Evolutionary conservation across 192 early-diverging fungal species (phyloP).

Genomic region (Entomortierella beljakovae): DNA sequence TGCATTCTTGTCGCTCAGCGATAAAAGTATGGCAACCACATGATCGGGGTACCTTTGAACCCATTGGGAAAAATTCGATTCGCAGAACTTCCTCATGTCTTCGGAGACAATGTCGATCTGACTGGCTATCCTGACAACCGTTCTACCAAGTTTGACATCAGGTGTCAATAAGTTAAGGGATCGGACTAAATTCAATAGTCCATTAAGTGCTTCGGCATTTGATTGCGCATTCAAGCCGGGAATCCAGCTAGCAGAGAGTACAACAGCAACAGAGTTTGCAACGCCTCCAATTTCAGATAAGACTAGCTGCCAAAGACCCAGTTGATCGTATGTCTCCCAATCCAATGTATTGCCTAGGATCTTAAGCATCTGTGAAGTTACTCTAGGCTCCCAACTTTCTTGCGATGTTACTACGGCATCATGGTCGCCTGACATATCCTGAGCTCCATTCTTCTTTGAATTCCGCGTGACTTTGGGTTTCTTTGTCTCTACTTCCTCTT

Average conservation of each 20-base stretch:
- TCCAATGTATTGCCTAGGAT: conserved; percentile 51
- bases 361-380: not conserved
- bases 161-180: conserved; percentile 32
- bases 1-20: conserved; percentile 34
- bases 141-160: conserved; percentile 13
- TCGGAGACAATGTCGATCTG: conserved; percentile 9
- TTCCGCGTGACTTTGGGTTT: not conserved
- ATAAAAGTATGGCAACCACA: conserved; percentile 15
- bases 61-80: conserved; percentile 16
- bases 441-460: conserved; percentile 8
- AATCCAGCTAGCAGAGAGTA: conserved; percentile 34
- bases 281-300: conserved; percentile 56
- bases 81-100: conserved; percentile 36
- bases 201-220: conserved; percentile 60
- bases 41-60: conserved; percentile 31
- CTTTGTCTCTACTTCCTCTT: conserved; percentile 1
- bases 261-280: not conserved
- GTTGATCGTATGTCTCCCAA: conserved; percentile 65
- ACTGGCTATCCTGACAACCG: conserved; percentile 18
- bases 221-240: conserved; percentile 3
- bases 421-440: not conserved
- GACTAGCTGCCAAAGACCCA: conserved; percentile 69
- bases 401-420: not conserved
- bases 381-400: conserved; percentile 19
- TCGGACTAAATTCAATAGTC: conserved; percentile 57